These are phyloP conservation scores for Flaveria bidentis DNA, from an alignment of 129 eudicot species.

Conservation along the genomic window DNA sequence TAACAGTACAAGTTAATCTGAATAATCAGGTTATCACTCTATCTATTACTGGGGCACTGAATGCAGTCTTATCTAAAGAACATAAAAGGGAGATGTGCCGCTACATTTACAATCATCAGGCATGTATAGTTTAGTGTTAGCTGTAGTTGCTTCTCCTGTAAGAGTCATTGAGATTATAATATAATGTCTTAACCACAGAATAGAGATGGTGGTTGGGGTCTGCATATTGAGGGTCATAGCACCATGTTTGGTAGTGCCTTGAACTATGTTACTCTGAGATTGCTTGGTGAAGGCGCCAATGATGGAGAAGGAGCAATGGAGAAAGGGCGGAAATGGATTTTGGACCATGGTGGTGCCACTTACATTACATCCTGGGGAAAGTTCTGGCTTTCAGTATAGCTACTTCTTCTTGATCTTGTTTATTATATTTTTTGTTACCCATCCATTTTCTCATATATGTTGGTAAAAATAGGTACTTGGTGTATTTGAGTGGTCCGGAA, in stretches of 20 bases:
- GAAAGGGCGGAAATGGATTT: conserved; percentile 87
- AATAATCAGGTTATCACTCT: conserved; percentile 73
- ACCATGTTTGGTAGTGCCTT: conserved; percentile 91
- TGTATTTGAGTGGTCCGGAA: conserved; percentile 90
- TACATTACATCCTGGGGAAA: conserved; percentile 95
- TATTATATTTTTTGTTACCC: not conserved
- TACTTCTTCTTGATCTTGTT: conserved; percentile 33
- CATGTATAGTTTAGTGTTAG: conserved; percentile 32
- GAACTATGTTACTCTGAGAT: conserved; percentile 86
- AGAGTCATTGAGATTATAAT: conserved; percentile 17
- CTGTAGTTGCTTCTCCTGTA: conserved; percentile 25
- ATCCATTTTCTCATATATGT: conserved; percentile 5
- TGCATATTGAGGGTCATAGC: conserved; percentile 96
- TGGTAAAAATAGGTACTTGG: conserved; percentile 72
- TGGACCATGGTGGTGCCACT: conserved; percentile 95
- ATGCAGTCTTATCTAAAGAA: conserved; percentile 82
- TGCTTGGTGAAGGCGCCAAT: conserved; percentile 85
- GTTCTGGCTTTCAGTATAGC: conserved; percentile 88
- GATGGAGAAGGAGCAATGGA: conserved; percentile 90
- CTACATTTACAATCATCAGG: conserved; percentile 96
- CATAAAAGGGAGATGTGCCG: conserved; percentile 87
- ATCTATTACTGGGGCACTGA: conserved; percentile 80
- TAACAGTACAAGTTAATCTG: conserved; percentile 28
- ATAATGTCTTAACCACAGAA: conserved; percentile 53
- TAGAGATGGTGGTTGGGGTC: conserved; percentile 98